phyloP scores from a whole-genome alignment of 169 alveolate species.

The Neospora caninum region DNA sequence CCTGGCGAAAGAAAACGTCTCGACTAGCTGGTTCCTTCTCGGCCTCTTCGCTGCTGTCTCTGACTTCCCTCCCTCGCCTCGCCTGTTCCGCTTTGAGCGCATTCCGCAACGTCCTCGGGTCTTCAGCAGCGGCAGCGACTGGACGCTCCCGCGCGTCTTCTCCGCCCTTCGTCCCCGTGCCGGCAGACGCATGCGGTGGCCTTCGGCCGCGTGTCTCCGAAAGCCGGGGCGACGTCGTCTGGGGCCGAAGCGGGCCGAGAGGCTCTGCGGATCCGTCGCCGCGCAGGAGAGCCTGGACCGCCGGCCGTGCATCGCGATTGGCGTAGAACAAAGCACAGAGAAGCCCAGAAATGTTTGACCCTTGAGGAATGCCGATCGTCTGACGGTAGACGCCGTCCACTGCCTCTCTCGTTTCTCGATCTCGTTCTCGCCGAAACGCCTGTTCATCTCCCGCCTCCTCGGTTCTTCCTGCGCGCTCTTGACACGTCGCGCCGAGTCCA shows the following conservation, averaged over 20 bases:
- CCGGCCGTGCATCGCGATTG: background rate
- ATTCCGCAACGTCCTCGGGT: too few relatives aligned
- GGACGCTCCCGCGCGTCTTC: too few relatives aligned
- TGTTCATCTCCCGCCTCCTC: background rate
- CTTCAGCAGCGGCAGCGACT: too few relatives aligned
- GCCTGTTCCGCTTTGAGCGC: too few relatives aligned
- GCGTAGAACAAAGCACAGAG: conserved; percentile 55
- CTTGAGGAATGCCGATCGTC: conserved; percentile 60
- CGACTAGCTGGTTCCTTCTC: too few relatives aligned
- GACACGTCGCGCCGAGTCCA: too few relatives aligned
- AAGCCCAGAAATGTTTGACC: conserved; percentile 32
- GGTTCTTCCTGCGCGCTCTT: background rate
- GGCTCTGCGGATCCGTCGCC: background rate
- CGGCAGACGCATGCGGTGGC: background rate
- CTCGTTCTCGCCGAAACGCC: background rate
- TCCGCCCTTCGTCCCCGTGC: too few relatives aligned
- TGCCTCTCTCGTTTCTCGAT: background rate
- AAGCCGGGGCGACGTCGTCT: background rate
- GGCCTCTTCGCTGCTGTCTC: too few relatives aligned
- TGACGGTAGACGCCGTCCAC: conserved; percentile 28
- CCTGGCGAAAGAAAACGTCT: too few relatives aligned
- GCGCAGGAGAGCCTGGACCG: conserved; percentile 38
- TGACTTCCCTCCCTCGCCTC: too few relatives aligned
- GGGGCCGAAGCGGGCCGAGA: too few relatives aligned
- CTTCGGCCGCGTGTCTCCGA: background rate